Conservation (phyloP, 2,329 filamentous ascomycete genomes). For the Myriangium duriaei region DNA sequence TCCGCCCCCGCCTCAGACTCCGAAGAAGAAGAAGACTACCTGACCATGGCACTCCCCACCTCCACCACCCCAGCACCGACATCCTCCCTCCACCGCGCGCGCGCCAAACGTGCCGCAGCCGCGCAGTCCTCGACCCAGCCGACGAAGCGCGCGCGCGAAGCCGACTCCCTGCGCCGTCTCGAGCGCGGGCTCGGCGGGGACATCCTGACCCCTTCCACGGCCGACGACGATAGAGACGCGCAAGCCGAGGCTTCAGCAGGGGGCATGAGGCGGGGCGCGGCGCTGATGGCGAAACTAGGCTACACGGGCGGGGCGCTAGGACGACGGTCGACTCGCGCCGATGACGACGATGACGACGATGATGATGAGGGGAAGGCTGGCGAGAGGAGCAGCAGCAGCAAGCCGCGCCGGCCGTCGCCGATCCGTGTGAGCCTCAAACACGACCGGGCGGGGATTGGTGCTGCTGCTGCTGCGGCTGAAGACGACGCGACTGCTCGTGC, state of each 20-base stretch:
- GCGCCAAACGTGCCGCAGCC: slow-evolving; percentile 45
- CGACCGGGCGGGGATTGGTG: not conserved
- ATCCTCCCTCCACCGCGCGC: slow-evolving; percentile 42
- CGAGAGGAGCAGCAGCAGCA: too few relatives aligned
- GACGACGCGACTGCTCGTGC: not conserved
- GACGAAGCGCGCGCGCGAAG: slow-evolving; percentile 73
- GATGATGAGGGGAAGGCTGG: slow-evolving; percentile 32
- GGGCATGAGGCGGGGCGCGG: slow-evolving; percentile 61
- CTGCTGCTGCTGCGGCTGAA: not conserved
- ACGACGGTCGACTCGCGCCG: too few relatives aligned
- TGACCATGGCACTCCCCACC: slow-evolving; percentile 74
- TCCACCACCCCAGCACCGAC: slow-evolving; percentile 44
- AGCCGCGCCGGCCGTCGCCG: not conserved
- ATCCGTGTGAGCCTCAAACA: not conserved
- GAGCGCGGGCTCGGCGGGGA: slow-evolving; percentile 1
- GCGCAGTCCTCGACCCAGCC: slow-evolving; percentile 46
- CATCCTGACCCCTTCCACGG: slow-evolving; percentile 45
- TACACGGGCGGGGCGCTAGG: slow-evolving; percentile 73
- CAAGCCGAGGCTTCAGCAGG: slow-evolving; percentile 53
- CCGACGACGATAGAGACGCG: slow-evolving; percentile 64
- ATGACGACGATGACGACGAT: too few relatives aligned
- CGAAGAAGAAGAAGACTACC: slow-evolving; percentile 79
- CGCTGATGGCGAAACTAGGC: slow-evolving; percentile 96
- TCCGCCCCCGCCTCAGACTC: too few relatives aligned
- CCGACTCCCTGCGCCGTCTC: slow-evolving; percentile 31